A percentile compares a stretch with the other conserved stretches of the same genome.
These are phyloP conservation scores for Kuraishia piskuri DNA, from an alignment of 805 yeast species.

Conservation along the genomic window DNA sequence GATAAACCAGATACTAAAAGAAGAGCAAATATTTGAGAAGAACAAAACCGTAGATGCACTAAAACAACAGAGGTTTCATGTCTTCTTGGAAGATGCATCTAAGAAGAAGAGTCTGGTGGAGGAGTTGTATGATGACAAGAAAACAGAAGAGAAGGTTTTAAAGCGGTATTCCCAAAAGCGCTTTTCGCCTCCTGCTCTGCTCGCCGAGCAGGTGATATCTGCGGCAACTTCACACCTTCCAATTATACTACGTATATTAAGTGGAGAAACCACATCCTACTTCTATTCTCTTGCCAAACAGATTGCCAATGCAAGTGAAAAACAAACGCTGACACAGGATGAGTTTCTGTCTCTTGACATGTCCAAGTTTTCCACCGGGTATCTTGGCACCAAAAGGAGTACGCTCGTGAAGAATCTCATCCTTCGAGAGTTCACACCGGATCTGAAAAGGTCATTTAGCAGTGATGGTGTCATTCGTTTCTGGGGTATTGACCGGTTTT, in stretches of 20 bases:
- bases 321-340: constrained; percentile 33
- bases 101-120: background rate
- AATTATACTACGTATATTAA: constrained; percentile 30
- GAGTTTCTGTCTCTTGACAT: constrained; percentile 41
- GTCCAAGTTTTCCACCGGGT: constrained; percentile 44
- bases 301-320: constrained; percentile 27
- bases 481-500: constrained; percentile 53
- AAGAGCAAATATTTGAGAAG: background rate
- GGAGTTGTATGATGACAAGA: background rate
- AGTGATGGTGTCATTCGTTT: constrained; percentile 41
- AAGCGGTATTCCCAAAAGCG: constrained; percentile 2
- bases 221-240: constrained; percentile 22
- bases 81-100: background rate
- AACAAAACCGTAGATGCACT: background rate
- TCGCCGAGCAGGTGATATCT: constrained; percentile 20
- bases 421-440: constrained; percentile 18
- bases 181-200: constrained; percentile 16
- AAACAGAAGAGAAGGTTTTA: background rate
- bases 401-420: constrained; percentile 37
- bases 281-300: constrained; percentile 43
- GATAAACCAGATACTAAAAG: background rate
- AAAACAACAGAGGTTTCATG: background rate
- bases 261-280: constrained; percentile 34
- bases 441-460: constrained; percentile 19
- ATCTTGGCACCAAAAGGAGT: constrained; percentile 52